Base-by-base conservation (phyloP, 2,329 filamentous ascomycete species). In the Aspergillus sclerotialis region DNA sequence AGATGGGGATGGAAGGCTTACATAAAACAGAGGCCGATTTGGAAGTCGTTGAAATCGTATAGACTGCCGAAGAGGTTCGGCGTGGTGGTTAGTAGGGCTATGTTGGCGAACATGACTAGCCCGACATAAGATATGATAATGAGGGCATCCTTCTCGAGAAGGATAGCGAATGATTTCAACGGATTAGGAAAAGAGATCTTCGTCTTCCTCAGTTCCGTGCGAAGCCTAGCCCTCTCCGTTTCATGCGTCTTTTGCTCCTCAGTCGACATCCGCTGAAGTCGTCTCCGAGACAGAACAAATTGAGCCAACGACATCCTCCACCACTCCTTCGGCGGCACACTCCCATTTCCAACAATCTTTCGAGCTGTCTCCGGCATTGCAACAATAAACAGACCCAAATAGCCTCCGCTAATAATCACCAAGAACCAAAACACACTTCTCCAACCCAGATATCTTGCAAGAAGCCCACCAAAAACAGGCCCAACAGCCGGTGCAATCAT, bases 181-280 rank as follows among this genome's bases (percentile, higher is more conserved):
- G 68, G 67, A 36, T 71, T 72, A 1, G 68, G 68, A 17, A 65
- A 61, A 3, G 53, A 50, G 4, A 68, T 48, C 28, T 58, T 61
- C 11, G 57, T 51, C 7, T 49, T 46, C 5, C 44, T 40, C 37
- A 35, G 43, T 40, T 43, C 28, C 11, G 38, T 26, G 5, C 36
- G 26, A 13, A 25, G 14, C n/a, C 9, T 17, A 3, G 35, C 9
- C 10, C 21, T 16, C 9, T 34, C 19, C 21, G 30, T 23, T 37
- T 36, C 27, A 14, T 12, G 13, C 14, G 6, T 13, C 4, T 27
- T 19, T 5, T 16, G n/a, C 21, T 43, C 34, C 4, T 38, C 31
- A 7, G 25, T 26, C 6, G 28, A 15, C 13, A 30, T 36, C n/a
- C 15, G 19, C 12, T 33, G 31, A 13, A 28, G 16, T 21, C 30